Conservation (phyloP, 2,329 filamentous ascomycete genomes). For the Coniochaeta hoffmannii region DNA sequence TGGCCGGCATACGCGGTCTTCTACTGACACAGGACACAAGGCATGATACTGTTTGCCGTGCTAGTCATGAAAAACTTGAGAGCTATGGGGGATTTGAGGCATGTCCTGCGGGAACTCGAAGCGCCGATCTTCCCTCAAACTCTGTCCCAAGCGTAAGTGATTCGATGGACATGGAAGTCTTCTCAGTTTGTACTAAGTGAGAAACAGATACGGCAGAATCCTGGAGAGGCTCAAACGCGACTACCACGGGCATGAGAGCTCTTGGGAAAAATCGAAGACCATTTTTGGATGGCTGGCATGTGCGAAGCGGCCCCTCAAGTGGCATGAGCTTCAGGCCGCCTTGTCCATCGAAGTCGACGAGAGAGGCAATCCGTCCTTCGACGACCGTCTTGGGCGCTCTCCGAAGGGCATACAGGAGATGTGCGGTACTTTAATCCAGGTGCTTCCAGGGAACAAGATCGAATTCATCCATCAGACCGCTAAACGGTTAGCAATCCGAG, state of each 20-base stretch:
- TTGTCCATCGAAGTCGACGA: conserved; percentile 14
- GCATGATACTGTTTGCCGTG: conserved; percentile 24
- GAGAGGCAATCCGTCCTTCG: conserved; percentile 6
- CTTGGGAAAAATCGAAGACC: conserved; percentile 17
- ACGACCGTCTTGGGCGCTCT: conserved; percentile 15
- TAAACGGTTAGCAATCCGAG: conserved; percentile 19
- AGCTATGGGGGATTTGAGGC: conserved; percentile 6
- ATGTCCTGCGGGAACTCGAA: conserved; percentile 14
- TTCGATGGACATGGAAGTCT: background rate
- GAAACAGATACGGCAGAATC: conserved; percentile 21
- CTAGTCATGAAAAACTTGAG: conserved; percentile 22
- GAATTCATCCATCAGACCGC: conserved; percentile 31
- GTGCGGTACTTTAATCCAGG: conserved; percentile 29
- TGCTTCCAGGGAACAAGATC: conserved; percentile 21
- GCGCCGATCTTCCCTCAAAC: conserved; percentile 8
- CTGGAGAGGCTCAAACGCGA: background rate
- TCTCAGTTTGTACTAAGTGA: background rate
- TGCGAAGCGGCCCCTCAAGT: conserved; percentile 29
- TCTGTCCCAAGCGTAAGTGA: conserved; percentile 10
- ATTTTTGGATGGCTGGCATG: conserved; percentile 32
- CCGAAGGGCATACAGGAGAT: conserved; percentile 12
- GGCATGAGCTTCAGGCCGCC: conserved; percentile 31
- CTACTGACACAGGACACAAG: conserved; percentile 6
- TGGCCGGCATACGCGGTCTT: no score
- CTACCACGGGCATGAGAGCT: background rate